Base-by-base conservation (phyloP, 2,329 filamentous ascomycete species). In the Aspergillaceae sp. region DNA sequence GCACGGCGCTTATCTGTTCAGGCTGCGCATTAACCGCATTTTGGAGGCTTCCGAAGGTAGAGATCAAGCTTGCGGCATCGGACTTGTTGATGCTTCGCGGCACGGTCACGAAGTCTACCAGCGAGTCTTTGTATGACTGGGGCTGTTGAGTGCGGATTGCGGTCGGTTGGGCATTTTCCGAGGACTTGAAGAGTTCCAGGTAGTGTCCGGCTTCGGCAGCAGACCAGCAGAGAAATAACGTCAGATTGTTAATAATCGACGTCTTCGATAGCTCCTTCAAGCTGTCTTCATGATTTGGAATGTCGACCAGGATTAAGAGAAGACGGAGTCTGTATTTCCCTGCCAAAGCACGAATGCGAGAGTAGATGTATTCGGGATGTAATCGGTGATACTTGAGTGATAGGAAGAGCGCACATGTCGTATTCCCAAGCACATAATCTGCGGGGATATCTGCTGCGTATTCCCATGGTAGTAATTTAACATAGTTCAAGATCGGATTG, bases 351-450 rank as follows among this genome's bases (percentile, higher is more conserved):
- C 86, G 84, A 56, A 98, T 94, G 47, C 92, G 85, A 27, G 85
- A 89, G 72, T 97, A 97, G 59, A 98, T 88, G 72, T 98, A 98
- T 68, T 98, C 92, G 1, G 92, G 92, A 62, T 98, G 92, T 44
- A 98, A 77, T 29, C 91, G 87, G 67, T 98, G 92, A 67, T 98
- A 98, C 67, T 97, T 98, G 45, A 98, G 78, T 41, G 87, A 94
- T 37, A 98, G 74, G 63, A 97, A 98, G 4, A 98, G 76, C 0
- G 87, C 90, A 60, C 91, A 95, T 5, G 90, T 94, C 0, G 89
- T 94, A 37, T 79, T 64, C 0, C 92, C 91, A 41, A 97, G 74
- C 6, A 91, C 84, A 65, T 94, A 98, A 69, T 98, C 92, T 30
- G 91, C 87, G 1, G 86, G 84, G n/a, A 95, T 95, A 60, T 97